These are phyloP conservation scores for Erodium maritimum DNA, from an alignment of 345 rosid genomes.

Conservation along the genomic window DNA sequence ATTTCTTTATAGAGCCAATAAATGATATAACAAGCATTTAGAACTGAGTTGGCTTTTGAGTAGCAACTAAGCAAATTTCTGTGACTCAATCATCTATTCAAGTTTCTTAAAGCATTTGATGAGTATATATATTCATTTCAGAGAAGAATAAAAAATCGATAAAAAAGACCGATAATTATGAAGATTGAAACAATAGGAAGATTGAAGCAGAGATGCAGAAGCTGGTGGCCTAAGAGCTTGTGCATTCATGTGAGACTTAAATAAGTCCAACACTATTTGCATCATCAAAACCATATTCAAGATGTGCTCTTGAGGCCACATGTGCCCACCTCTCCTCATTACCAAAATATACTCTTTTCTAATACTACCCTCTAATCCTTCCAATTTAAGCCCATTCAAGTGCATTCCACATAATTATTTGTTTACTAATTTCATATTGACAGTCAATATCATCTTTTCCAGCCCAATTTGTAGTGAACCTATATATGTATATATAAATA, in stretches of 20 bases:
- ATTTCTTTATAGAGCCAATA: not conserved
- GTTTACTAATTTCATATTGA: not conserved
- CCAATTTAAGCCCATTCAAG: not conserved
- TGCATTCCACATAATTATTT: not conserved
- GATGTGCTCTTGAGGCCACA: slow-evolving; percentile 6
- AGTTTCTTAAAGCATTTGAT: too few species aligned
- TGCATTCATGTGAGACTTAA: slow-evolving; percentile 41
- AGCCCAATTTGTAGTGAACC: not conserved
- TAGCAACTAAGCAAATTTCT: too few species aligned
- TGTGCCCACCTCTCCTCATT: slow-evolving; percentile 7
- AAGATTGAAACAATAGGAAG: slow-evolving; percentile 10
- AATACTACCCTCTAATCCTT: not conserved
- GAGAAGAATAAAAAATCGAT: too few species aligned
- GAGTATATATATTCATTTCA: too few species aligned
- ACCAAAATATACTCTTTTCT: slow-evolving; percentile 1
- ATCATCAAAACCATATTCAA: slow-evolving; percentile 1
- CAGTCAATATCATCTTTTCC: not conserved
- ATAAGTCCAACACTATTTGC: slow-evolving; percentile 19
- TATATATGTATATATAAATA: too few species aligned
- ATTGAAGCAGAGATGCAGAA: slow-evolving; percentile 10
- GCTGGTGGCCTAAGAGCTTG: slow-evolving; percentile 21
- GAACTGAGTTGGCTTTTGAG: slow-evolving; percentile 4
- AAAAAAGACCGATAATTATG: too few species aligned
- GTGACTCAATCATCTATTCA: too few species aligned
- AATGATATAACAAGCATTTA: not conserved